Evolutionary conservation across 2,329 filamentous ascomycete genomes (phyloP).

Genomic region (Seiridium unicorne): DNA sequence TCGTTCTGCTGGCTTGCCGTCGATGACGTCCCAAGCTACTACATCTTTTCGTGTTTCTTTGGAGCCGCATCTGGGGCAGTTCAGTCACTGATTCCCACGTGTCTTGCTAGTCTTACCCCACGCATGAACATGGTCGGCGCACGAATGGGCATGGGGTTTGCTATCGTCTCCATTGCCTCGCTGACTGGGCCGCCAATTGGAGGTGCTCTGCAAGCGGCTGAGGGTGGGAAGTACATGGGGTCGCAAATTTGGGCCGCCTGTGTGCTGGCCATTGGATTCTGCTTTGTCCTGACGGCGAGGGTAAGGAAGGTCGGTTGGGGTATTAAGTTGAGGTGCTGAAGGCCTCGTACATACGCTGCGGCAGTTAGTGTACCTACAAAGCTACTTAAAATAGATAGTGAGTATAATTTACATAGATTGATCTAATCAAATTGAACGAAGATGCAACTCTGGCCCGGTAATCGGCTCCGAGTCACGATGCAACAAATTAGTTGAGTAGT

Average conservation of each 20-base stretch:
- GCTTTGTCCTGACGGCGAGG: conserved; percentile 20
- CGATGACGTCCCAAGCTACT: conserved; percentile 28
- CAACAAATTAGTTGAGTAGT: too few relatives aligned
- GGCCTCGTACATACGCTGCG: not conserved
- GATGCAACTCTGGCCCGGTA: too few relatives aligned
- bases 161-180: conserved; percentile 33
- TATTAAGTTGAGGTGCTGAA: conserved; percentile 17
- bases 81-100: conserved; percentile 39
- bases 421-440: too few relatives aligned
- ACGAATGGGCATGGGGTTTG: conserved; percentile 40
- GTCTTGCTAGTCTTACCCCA: conserved; percentile 36
- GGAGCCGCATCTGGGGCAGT: conserved; percentile 32
- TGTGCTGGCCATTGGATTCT: conserved; percentile 24
- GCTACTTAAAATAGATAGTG: too few relatives aligned
- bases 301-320: conserved; percentile 20
- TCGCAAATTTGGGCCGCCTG: conserved; percentile 33
- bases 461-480: too few relatives aligned
- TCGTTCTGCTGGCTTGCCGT: conserved; percentile 38
- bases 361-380: too few relatives aligned
- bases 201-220: conserved; percentile 28
- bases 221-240: conserved; percentile 22
- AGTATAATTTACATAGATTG: too few relatives aligned
- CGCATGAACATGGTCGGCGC: conserved; percentile 36
- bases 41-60: conserved; percentile 33
- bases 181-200: conserved; percentile 39